Evolutionary conservation across 164 flowering plant species (phyloP).

Genomic region (Taxillus chinensis): DNA sequence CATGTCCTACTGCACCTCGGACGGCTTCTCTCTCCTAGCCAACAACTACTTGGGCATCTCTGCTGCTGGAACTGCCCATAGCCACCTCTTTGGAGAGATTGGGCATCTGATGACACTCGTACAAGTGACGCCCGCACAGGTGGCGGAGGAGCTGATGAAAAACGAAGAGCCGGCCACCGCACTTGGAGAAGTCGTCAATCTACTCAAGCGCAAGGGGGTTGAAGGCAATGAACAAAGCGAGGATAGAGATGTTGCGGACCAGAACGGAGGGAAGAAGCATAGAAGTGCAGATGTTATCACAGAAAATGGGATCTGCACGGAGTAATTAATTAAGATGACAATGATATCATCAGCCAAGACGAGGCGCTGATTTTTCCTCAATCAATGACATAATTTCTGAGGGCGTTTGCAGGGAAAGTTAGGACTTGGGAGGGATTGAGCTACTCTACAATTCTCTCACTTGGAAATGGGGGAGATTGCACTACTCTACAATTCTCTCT

Average conservation of each 20-base stretch:
- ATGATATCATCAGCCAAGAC: no score
- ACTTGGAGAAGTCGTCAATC: not conserved
- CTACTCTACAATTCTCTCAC: no score
- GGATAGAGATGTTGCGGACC: not conserved
- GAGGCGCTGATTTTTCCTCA: no score
- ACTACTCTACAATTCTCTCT: no score
- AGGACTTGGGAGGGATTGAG: no score
- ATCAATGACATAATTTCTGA: no score
- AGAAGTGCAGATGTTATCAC: no score
- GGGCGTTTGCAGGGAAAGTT: no score
- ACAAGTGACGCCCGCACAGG: slow-evolving; percentile 10
- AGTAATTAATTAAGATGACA: no score
- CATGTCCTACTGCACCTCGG: slow-evolving; percentile 3
- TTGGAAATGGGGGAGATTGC: no score
- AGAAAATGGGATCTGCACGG: no score
- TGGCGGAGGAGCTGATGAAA: slow-evolving; percentile 14
- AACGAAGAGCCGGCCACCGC: not conserved
- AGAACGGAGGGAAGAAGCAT: not conserved
- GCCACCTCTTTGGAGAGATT: slow-evolving; percentile 2
- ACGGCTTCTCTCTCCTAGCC: not conserved
- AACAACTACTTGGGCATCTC: not conserved
- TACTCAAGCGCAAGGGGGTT: slow-evolving; percentile 3
- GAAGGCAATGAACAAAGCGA: not conserved
- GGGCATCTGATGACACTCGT: not conserved
- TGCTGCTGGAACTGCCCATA: not conserved